These are phyloP conservation scores for Penium margaritaceum DNA, from an alignment of 139 green algal genomes.

Conservation along the genomic window DNA sequence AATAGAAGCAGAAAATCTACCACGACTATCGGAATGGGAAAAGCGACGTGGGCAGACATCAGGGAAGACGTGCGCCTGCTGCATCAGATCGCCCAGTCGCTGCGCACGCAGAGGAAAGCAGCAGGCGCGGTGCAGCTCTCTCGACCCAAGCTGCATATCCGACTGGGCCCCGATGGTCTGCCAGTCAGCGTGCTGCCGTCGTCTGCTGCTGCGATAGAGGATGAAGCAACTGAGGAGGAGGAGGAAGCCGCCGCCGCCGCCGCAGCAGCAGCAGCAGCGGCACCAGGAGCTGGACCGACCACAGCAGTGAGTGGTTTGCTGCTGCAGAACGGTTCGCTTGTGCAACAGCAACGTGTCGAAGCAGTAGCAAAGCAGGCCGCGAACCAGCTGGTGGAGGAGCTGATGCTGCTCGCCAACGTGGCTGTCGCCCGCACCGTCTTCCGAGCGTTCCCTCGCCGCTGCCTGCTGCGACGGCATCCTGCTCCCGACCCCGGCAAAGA, in stretches of 20 bases:
- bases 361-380: slow-evolving; percentile 51
- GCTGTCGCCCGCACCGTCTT: slow-evolving; percentile 67
- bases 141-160: slow-evolving; percentile 70
- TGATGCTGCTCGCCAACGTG: slow-evolving; percentile 94
- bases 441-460: slow-evolving; percentile 56
- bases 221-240: no score
- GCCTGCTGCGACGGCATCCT: slow-evolving; percentile 49
- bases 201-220: no score
- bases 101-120: slow-evolving; percentile 41
- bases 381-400: slow-evolving; percentile 53
- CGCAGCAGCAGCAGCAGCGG: slow-evolving; percentile 14
- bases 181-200: neutral
- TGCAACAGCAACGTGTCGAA: neutral
- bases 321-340: neutral
- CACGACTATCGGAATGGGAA: no score
- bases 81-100: slow-evolving; percentile 54
- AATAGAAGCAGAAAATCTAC: no score
- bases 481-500: slow-evolving; percentile 48
- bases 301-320: neutral
- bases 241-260: no score
- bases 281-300: neutral
- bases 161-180: slow-evolving; percentile 58
- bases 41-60: no score
- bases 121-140: slow-evolving; percentile 59
- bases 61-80: slow-evolving; percentile 63